Conservation (phyloP, 306 rosid genomes). For the apple (Malus domestica) region ASM211411v1 NC_041790.1:31989001-31989500, state of each 20-base stretch:
- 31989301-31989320: constrained; percentile 36
- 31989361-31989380: not conserved
- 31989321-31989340: constrained; percentile 13
- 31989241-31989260: constrained; percentile 40
- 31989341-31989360: constrained; percentile 23
- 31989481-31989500: not conserved
- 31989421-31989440: not conserved
- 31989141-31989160: constrained; percentile 75
- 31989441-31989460: not conserved
- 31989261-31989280: constrained; percentile 32
- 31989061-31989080: constrained; percentile 1
- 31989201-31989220: constrained; percentile 95
- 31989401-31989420: not conserved
- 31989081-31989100: not conserved
- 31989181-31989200: constrained; percentile 84
- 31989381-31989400: no score
- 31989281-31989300: constrained; percentile 36
- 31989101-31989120: constrained; percentile 22
- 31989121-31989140: constrained; percentile 89
- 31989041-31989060: not conserved
- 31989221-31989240: constrained; percentile 87
- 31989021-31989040: not conserved
- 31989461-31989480: not conserved
- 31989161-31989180: constrained; percentile 93
- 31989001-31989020: not conserved